phyloP scores from a whole-genome alignment of 306 rosid genomes.

The Cercis canadensis region DNA sequence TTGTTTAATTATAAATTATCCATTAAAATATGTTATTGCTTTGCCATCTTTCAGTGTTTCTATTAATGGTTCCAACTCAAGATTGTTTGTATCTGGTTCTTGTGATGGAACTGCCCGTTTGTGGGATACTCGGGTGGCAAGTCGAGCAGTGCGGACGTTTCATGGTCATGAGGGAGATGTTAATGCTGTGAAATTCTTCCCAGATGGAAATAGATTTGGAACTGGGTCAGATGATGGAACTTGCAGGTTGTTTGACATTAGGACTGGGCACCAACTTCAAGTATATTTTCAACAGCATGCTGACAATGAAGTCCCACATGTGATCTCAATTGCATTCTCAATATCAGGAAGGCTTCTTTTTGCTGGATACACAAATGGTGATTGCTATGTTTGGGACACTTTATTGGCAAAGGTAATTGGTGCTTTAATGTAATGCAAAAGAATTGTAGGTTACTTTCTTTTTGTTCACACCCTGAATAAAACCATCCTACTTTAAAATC shows the following conservation, averaged over 20 bases:
- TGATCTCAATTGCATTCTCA: constrained; percentile 91
- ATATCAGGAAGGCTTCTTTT: constrained; percentile 95
- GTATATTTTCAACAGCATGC: constrained; percentile 68
- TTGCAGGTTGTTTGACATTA: constrained; percentile 87
- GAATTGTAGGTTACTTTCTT: constrained; percentile 18
- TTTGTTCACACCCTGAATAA: background rate
- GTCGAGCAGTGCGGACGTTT: constrained; percentile 92
- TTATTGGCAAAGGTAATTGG: constrained; percentile 79
- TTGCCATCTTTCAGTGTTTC: constrained; percentile 67
- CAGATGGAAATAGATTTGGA: constrained; percentile 97
- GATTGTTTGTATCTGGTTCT: constrained; percentile 93
- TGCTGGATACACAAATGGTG: constrained; percentile 85
- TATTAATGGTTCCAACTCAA: constrained; percentile 80
- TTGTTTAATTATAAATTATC: constrained; percentile 8
- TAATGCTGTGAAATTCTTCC: constrained; percentile 83
- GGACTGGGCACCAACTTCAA: constrained; percentile 98
- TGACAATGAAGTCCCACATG: constrained; percentile 61
- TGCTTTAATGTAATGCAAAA: constrained; percentile 27
- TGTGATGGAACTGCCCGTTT: constrained; percentile 90
- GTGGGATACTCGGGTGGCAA: constrained; percentile 99
- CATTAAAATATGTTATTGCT: constrained; percentile 19
- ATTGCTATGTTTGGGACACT: constrained; percentile 96
- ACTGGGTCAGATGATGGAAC: constrained; percentile 98
- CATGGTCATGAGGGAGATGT: constrained; percentile 92
- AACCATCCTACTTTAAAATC: background rate